phyloP scores from a whole-genome alignment of 331 rosid genomes.

The Spiraea crenata region DNA sequence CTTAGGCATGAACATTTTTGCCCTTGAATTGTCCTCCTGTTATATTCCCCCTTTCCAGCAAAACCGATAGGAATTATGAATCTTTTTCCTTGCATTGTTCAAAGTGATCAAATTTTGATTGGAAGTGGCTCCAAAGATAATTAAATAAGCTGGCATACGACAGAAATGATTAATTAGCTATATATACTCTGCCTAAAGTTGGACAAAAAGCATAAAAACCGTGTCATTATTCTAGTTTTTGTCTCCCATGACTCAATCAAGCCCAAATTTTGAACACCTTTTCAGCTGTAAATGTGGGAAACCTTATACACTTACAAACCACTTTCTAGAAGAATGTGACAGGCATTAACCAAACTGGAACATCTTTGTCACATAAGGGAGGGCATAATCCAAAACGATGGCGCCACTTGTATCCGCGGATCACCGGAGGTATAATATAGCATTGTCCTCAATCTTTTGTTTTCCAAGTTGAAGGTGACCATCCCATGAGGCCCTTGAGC shows the following conservation, averaged over 20 bases:
- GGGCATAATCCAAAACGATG: background rate
- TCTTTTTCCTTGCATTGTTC: background rate
- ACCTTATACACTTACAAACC: background rate
- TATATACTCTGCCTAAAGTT: background rate
- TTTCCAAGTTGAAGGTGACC: background rate
- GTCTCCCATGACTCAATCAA: too few species aligned
- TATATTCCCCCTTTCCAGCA: background rate
- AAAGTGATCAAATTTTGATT: background rate
- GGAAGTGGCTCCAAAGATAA: constrained; percentile 8
- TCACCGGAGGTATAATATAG: background rate
- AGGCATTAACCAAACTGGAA: background rate
- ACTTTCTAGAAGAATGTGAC: too few species aligned
- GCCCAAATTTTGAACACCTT: too few species aligned
- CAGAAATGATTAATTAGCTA: background rate
- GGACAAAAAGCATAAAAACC: background rate
- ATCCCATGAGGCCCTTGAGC: background rate
- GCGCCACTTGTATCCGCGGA: background rate
- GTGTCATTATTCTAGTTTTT: too few species aligned
- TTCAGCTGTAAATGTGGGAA: background rate
- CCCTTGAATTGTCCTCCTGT: background rate
- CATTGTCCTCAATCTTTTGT: background rate
- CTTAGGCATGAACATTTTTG: background rate
- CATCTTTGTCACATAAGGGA: background rate
- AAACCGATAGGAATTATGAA: background rate
- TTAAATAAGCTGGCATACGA: background rate